phyloP scores from a whole-genome alignment of 163 green algal species.

The Chlorella variabilis region DNA sequence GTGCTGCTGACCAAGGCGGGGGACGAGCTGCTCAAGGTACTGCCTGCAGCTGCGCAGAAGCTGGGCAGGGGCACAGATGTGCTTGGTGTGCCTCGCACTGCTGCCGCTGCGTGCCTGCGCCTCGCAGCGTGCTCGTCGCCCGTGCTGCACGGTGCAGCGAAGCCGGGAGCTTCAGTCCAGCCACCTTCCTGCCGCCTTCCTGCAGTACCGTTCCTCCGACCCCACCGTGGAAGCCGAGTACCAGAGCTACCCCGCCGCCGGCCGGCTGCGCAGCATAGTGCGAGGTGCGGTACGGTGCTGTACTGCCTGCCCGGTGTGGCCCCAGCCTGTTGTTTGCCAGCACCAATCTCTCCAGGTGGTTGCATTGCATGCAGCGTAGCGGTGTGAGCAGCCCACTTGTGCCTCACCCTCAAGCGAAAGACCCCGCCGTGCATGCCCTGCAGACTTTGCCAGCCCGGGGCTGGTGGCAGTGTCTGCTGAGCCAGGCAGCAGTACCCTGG shows the following conservation, averaged over 20 bases:
- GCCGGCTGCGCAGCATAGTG: neutral
- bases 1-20: conserved; percentile 3
- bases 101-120: no score
- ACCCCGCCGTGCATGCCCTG: no score
- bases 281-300: neutral
- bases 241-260: neutral
- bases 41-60: no score
- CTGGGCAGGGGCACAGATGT: no score
- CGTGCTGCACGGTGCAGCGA: no score
- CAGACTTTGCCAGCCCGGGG: neutral
- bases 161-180: no score
- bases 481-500: neutral
- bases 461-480: neutral
- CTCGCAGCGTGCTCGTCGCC: no score
- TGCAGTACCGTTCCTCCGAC: conserved; percentile 12
- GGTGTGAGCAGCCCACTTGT: no score
- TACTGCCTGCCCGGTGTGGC: neutral
- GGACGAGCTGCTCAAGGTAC: conserved; percentile 16
- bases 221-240: conserved; percentile 2
- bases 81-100: neutral
- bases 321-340: no score
- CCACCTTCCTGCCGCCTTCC: neutral
- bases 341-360: no score
- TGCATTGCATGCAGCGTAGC: no score
- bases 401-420: no score